Evolutionary conservation across 257 asterid genomes (phyloP).

Genomic region (Solanum neorickii): DNA sequence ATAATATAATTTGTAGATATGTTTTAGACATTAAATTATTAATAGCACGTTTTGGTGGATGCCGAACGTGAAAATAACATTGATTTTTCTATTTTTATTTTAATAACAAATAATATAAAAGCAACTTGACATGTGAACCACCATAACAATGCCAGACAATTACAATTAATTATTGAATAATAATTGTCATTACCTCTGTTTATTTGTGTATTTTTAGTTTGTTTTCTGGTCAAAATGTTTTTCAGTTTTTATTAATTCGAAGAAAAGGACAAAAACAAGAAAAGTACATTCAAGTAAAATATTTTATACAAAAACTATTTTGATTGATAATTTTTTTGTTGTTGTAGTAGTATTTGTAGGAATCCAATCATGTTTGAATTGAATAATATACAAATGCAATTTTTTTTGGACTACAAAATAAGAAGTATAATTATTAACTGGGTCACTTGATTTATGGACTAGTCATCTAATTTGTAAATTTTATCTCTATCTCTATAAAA

Average conservation of each 20-base stretch:
- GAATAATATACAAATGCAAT: no score
- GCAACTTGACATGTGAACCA: slow-evolving; percentile 1
- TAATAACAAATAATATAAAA: background rate
- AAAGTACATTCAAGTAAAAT: background rate
- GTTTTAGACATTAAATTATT: background rate
- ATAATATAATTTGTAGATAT: background rate
- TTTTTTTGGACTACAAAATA: background rate
- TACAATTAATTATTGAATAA: background rate
- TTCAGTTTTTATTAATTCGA: background rate
- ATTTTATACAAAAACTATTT: background rate
- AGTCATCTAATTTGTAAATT: background rate
- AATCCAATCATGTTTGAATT: background rate
- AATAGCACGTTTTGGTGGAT: slow-evolving; percentile 15
- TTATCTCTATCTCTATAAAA: background rate
- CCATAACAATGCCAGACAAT: background rate
- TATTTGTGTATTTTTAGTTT: background rate
- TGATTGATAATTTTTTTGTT: background rate
- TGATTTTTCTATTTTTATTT: background rate
- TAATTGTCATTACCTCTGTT: background rate
- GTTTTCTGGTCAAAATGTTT: background rate
- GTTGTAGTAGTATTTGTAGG: background rate
- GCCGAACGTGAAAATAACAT: slow-evolving; percentile 3
- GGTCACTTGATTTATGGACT: background rate
- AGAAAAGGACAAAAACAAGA: background rate
- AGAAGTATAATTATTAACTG: background rate